phyloP scores from a whole-genome alignment of 257 asterid species.

The Nicotiana undulata region DNA sequence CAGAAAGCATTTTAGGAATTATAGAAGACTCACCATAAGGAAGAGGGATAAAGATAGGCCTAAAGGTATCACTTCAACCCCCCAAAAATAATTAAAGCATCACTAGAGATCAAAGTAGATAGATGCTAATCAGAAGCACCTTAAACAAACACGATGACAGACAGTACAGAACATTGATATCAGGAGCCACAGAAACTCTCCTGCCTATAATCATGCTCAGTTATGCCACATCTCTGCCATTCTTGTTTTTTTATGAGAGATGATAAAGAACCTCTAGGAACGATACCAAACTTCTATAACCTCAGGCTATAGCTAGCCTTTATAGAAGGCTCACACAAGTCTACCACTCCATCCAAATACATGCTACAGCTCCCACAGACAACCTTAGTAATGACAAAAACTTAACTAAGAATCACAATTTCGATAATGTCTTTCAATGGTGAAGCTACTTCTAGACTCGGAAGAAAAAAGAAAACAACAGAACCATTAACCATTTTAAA shows the following conservation, averaged over 20 bases:
- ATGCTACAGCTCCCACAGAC: background rate
- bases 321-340: background rate
- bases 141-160: background rate
- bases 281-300: background rate
- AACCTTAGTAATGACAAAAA: background rate
- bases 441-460: background rate
- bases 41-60: background rate
- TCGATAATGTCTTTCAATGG: background rate
- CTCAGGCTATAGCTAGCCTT: background rate
- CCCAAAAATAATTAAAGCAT: background rate
- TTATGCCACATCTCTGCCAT: background rate
- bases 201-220: background rate
- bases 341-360: background rate
- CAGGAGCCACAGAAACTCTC: background rate
- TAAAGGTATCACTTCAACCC: background rate
- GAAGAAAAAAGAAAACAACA: background rate
- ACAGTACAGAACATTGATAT: background rate
- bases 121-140: background rate
- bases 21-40: background rate
- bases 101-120: background rate
- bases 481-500: background rate
- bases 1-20: background rate
- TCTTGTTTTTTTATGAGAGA: background rate
- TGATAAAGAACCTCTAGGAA: background rate
- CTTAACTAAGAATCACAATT: background rate